Conservation (phyloP, 306 rosid species). For the Rubus parviflorus region DNA sequence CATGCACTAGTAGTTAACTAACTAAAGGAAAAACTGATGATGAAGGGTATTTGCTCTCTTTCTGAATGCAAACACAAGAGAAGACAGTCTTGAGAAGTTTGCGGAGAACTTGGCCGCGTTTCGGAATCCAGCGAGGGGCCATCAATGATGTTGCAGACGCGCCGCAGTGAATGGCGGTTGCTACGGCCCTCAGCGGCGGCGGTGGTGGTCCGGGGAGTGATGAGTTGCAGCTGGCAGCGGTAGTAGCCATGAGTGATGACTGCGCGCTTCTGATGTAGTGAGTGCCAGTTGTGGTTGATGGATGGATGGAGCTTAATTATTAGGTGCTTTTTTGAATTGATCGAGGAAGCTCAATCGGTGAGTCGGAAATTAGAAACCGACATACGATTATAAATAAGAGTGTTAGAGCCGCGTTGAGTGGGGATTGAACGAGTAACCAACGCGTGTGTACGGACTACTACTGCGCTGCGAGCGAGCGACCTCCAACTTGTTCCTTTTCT, state of each 20-base stretch:
- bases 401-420: conserved; percentile 4
- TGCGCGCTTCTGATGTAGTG: not conserved
- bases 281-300: not conserved
- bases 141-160: not conserved
- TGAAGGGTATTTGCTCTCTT: not conserved
- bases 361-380: not conserved
- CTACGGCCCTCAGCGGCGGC: not conserved
- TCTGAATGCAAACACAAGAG: conserved; percentile 4
- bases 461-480: not conserved
- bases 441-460: not conserved
- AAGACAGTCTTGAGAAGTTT: conserved; percentile 17
- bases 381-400: not conserved
- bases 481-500: not conserved
- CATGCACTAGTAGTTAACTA: not conserved
- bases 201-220: not conserved
- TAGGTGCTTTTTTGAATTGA: not conserved
- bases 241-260: not conserved
- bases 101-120: conserved; percentile 25
- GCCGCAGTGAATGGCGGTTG: not conserved
- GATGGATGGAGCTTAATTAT: not conserved
- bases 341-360: not conserved
- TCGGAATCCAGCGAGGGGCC: conserved; percentile 32
- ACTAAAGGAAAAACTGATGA: conserved; percentile 9
- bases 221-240: not conserved
- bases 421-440: not conserved